Evolutionary conservation across 805 yeast species (phyloP).

Genomic region (Hanseniaspora jakobsenii): DNA sequence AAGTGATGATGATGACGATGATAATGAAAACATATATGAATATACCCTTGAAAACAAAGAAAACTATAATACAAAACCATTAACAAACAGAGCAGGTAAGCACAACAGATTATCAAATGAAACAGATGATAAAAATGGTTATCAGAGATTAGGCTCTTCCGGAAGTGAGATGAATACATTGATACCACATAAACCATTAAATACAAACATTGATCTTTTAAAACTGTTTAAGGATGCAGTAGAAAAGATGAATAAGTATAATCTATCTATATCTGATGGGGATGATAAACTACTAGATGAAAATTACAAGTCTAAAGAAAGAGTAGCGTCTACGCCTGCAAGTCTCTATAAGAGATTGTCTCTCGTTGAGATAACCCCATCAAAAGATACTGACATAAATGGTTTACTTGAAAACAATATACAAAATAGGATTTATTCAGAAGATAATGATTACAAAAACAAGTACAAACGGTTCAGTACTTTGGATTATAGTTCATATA

Average conservation of each 20-base stretch:
- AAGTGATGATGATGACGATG: conserved; percentile 9
- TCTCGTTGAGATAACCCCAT: not conserved
- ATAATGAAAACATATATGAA: not conserved
- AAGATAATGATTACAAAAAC: not conserved
- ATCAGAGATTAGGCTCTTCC: not conserved
- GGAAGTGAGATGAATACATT: too few species aligned
- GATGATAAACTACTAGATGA: not conserved
- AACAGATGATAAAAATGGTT: not conserved
- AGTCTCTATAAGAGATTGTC: conserved; percentile 8
- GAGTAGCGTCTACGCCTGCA: conserved; percentile 2
- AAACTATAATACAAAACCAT: too few species aligned
- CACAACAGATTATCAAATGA: too few species aligned
- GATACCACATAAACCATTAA: too few species aligned
- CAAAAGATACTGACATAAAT: not conserved
- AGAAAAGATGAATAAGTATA: conserved; percentile 8
- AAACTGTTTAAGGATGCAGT: conserved; percentile 12
- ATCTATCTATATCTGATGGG: not conserved
- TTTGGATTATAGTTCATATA: not conserved
- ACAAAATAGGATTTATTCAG: conserved; percentile 9
- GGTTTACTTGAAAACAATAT: too few species aligned
- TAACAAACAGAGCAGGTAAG: too few species aligned
- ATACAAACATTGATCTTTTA: not conserved
- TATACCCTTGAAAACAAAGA: not conserved
- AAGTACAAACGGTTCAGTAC: conserved; percentile 12
- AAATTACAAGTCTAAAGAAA: conserved; percentile 1